A percentile compares a stretch with the other conserved stretches of the same genome.
Evolutionary conservation across 2,329 filamentous ascomycete genomes (phyloP).

Genomic region (Ascochyta fabae): DNA sequence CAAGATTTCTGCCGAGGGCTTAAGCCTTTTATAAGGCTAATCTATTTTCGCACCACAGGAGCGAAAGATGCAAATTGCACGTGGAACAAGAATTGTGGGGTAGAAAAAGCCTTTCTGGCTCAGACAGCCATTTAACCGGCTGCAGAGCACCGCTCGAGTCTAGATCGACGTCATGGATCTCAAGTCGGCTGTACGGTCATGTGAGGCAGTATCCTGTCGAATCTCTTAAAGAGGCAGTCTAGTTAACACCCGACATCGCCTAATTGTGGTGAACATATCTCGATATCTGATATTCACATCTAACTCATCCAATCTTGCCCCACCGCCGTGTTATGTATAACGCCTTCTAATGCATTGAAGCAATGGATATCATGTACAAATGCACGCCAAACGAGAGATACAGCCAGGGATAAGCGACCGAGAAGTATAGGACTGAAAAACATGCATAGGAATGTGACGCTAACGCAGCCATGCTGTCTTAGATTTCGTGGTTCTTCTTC

Average conservation of each 20-base stretch:
- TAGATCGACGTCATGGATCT: neutral
- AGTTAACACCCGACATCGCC: neutral
- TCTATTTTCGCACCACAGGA: constrained; percentile 12
- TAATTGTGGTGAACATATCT: neutral
- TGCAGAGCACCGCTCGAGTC: neutral
- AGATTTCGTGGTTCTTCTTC: constrained; percentile 25
- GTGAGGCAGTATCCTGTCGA: neutral
- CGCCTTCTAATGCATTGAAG: neutral
- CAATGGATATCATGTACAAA: neutral
- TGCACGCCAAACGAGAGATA: neutral
- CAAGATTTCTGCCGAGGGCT: constrained; percentile 21
- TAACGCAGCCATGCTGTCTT: neutral
- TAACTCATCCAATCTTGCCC: neutral
- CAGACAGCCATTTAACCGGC: neutral
- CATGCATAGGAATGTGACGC: neutral
- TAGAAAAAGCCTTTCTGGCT: neutral
- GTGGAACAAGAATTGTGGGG: neutral
- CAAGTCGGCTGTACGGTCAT: neutral
- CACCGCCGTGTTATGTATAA: neutral
- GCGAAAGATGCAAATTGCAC: neutral
- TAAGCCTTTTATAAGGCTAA: constrained; percentile 22
- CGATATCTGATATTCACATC: neutral
- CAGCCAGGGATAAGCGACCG: neutral
- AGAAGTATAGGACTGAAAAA: neutral
- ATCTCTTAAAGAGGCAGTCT: neutral